Evolutionary conservation across 805 yeast genomes (phyloP), one percentile per base, ranked within the genome.

Genomic region (Ogataea neopini): DNA sequence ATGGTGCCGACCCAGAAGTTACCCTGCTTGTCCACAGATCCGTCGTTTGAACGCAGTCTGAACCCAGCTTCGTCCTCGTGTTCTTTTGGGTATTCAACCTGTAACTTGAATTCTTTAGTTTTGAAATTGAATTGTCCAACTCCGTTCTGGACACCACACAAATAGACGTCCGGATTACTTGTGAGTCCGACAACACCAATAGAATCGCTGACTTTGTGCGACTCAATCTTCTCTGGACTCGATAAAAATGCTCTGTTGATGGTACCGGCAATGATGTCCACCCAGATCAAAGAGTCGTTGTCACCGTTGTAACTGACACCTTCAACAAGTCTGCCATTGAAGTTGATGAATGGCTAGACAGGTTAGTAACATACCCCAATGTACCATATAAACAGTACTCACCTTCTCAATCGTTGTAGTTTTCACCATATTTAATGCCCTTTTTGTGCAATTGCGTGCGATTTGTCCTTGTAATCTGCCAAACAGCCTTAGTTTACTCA

Each of bases 1-100:
- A 90, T 90, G 17, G 91, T 73, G 1, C 97, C 96, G 42, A 87
- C 80, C 78, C 87, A 84, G 43, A 89, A 76, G 51, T 83, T 75
- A 1, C 96, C 96, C 59, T 79, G 70, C 3, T 87, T 84, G 50
- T 88, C 90, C 34, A 89, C 77, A 39, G 80, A 77, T 0, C 97
- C 96, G 62, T 90, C 97, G 59, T 90, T 90, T 35, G 94, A 84
- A 58, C 90, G 72, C 62, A 77, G 63, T 38, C 65, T 67, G 18
- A 45, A 36, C 2, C 61, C 66, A 7, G 53, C 42, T 10, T 43
- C 43, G 2, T 59, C 58, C 39, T 58, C 63, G 48, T 71, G 69
- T 37, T 69, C 68, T 43, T 76, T 57, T 22, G 80, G 68, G 49
- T 66, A 83, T 22, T 67, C 42, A 7, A 63, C 58, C 32, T 70